Conservation (phyloP, 2,329 filamentous ascomycete species). For the Aspergillus texensis region DNA sequence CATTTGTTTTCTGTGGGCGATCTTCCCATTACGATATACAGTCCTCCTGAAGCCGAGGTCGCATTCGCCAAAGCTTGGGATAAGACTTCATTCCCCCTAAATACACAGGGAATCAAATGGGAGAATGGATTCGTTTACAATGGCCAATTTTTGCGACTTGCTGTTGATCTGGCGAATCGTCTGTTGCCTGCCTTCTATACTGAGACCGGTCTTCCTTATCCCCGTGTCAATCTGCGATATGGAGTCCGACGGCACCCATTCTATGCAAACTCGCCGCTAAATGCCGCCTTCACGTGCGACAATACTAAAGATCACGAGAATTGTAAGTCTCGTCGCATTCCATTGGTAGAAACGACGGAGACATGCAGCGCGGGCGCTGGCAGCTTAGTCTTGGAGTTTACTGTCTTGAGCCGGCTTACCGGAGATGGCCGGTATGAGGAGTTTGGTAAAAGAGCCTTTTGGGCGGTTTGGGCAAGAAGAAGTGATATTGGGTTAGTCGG, state of each 20-base stretch:
- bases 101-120: slow-evolving; percentile 63
- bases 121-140: slow-evolving; percentile 78
- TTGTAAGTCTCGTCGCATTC: slow-evolving; percentile 37
- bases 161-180: slow-evolving; percentile 79
- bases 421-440: slow-evolving; percentile 87
- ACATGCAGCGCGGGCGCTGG: slow-evolving; percentile 97
- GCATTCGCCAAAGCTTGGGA: slow-evolving; percentile 46
- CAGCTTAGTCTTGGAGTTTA: slow-evolving; percentile 90
- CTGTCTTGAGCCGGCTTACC: slow-evolving; percentile 83
- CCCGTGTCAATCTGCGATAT: slow-evolving; percentile 84
- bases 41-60: slow-evolving; percentile 50
- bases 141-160: slow-evolving; percentile 86
- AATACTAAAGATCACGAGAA: slow-evolving; percentile 46
- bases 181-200: slow-evolving; percentile 92
- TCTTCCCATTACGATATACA: slow-evolving; percentile 80
- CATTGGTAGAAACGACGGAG: slow-evolving; percentile 76
- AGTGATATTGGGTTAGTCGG: slow-evolving; percentile 87
- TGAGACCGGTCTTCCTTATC: slow-evolving; percentile 88
- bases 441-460: slow-evolving; percentile 88
- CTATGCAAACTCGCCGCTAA: slow-evolving; percentile 82
- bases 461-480: slow-evolving; percentile 90
- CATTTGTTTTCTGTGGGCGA: slow-evolving; percentile 92
- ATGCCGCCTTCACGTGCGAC: slow-evolving; percentile 53
- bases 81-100: slow-evolving; percentile 30
- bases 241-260: slow-evolving; percentile 73